Evolutionary conservation across 805 yeast species (phyloP).

Genomic region (Kodamaea restingae): DNA sequence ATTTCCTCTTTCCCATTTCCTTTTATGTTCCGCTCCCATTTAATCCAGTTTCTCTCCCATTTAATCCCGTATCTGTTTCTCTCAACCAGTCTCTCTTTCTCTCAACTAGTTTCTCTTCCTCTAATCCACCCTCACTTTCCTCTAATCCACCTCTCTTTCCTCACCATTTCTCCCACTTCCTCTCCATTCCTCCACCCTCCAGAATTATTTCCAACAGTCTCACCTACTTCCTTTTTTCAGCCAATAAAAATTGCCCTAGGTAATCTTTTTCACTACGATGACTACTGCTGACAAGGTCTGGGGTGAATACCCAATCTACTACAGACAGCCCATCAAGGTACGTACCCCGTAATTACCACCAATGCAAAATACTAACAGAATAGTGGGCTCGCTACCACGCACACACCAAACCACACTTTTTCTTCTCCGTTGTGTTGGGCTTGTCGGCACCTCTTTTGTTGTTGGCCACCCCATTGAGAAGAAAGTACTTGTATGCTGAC

Average conservation of each 20-base stretch:
- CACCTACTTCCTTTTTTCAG: background rate
- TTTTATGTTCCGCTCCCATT: no score
- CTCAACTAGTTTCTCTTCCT: no score
- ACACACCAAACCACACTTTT: slow-evolving; percentile 71
- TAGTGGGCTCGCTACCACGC: slow-evolving; percentile 75
- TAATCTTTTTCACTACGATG: slow-evolving; percentile 1
- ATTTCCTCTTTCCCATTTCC: no score
- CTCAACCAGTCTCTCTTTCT: no score
- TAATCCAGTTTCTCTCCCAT: no score
- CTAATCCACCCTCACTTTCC: no score
- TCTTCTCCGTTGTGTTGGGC: slow-evolving; percentile 62
- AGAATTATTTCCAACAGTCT: no score
- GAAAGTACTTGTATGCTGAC: slow-evolving; percentile 61
- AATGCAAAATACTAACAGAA: slow-evolving; percentile 14
- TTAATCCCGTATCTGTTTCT: no score
- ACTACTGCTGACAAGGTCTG: slow-evolving; percentile 35
- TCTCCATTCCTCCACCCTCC: no score
- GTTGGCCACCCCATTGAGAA: slow-evolving; percentile 63
- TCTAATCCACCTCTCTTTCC: no score
- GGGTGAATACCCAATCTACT: slow-evolving; percentile 55
- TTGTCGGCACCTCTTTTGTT: slow-evolving; percentile 63
- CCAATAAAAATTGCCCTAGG: slow-evolving; percentile 5
- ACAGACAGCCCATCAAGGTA: slow-evolving; percentile 61
- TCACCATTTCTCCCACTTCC: no score
- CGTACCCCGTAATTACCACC: slow-evolving; percentile 23